Evolutionary conservation across 495 filamentous ascomycete species (phyloP), one percentile per base, ranked within the genome.

Genomic region (Neurospora sp.): DNA sequence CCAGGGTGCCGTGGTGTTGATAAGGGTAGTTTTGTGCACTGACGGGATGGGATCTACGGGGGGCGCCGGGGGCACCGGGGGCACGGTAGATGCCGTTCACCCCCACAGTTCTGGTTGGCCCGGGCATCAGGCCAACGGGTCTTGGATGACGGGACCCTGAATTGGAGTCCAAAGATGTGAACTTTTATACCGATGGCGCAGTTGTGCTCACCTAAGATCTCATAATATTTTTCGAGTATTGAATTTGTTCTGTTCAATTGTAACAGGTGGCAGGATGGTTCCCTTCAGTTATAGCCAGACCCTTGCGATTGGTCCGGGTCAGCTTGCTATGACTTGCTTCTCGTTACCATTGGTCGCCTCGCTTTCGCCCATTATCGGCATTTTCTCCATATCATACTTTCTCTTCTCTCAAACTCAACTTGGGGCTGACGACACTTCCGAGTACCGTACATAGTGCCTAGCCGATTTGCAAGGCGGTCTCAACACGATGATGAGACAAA

Each of bases 331-430:
- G 27, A 27, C 48, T 39, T 71, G 42, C 14, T 38, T 37, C 42
- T 59, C 35, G 10, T 39, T 38, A 31, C 44, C 4, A 74, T 76
- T 76, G 76, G 76, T 61, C 68, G 76, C 76, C 76, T 76, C 61
- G 70, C 61, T 77, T 77, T 76, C 48, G 10, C 53, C 3, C 9
- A 35, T 65, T 35, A 16, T 35, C 14, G 27, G 27, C 12, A 1
- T 27, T 65, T 7, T 14, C 22, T 65, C 31, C 53, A 14, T 35
- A 35, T 65, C 53, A 65, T 27, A 18, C 31, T 35, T 65, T 65
- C 3, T 65, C 27, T 18, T 65, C 53, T 7, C 53, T 65, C 12
- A 35, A 44, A 35, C 31, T 35, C 12, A 65, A 65, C 27, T 35
- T 65, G 27, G 53, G 53, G 53, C 53, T 61, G 53, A 35, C 53